Percentiles rank a stretch among this genome's conserved stretches.
Conservation (phyloP, 2,329 filamentous ascomycete genomes). For the Paecilomyces formosus region DNA sequence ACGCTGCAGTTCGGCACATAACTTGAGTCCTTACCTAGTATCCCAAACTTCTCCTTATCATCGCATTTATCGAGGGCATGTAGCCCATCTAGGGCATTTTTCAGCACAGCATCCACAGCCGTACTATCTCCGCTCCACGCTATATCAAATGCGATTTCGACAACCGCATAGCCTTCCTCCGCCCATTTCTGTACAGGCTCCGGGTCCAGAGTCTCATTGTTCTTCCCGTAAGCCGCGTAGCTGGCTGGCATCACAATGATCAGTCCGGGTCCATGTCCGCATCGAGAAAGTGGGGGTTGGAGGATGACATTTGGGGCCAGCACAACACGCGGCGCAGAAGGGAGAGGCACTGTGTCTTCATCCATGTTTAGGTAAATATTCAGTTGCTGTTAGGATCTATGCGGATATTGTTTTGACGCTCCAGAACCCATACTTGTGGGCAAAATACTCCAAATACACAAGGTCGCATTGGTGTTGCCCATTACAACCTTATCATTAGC, state of each 20-base stretch:
- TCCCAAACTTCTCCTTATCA: not conserved
- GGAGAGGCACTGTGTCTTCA: not conserved
- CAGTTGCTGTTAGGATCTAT: not conserved
- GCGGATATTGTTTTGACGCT: too few species aligned
- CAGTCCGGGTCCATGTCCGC: constrained; percentile 33
- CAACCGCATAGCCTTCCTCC: constrained; percentile 61
- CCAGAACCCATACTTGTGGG: too few species aligned
- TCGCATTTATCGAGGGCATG: not conserved
- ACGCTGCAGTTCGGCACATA: not conserved
- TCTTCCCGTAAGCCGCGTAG: constrained; percentile 17
- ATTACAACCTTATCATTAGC: too few species aligned
- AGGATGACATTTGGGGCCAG: constrained; percentile 19
- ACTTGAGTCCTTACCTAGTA: not conserved
- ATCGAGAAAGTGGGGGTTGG: constrained; percentile 43
- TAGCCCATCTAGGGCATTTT: not conserved
- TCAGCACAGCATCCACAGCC: not conserved
- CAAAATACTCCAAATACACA: too few species aligned
- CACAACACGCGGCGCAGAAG: not conserved
- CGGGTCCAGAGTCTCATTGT: constrained; percentile 41
- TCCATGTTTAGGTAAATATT: not conserved
- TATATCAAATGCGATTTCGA: constrained; percentile 35
- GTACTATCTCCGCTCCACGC: not conserved
- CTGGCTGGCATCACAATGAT: constrained; percentile 36
- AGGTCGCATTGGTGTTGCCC: too few species aligned
- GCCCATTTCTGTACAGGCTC: constrained; percentile 60